Conservation (phyloP, 1,139 yeast genomes). For the Kluyveromyces marxianus region DNA sequence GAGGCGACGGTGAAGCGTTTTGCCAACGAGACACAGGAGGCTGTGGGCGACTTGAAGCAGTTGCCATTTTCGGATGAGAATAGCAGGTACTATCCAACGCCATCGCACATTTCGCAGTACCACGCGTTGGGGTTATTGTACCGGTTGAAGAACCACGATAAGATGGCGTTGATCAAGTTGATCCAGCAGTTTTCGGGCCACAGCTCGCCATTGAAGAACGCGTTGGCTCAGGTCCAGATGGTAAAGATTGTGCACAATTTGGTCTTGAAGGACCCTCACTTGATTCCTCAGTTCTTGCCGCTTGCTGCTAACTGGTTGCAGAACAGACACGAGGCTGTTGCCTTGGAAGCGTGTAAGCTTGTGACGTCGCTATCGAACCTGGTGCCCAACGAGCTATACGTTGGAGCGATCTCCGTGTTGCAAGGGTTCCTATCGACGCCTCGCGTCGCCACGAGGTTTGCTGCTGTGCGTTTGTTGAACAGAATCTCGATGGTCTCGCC, state of each 20-base stretch:
- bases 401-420: conserved; percentile 60
- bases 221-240: conserved; percentile 76
- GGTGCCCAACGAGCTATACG: conserved; percentile 56
- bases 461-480: conserved; percentile 86
- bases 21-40: conserved; percentile 89
- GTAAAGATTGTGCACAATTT: conserved; percentile 75
- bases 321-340: conserved; percentile 85
- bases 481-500: conserved; percentile 78
- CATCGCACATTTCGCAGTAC: conserved; percentile 83
- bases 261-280: conserved; percentile 33
- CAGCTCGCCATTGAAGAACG: conserved; percentile 57
- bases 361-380: conserved; percentile 52
- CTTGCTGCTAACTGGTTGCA: conserved; percentile 64
- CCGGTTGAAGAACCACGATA: conserved; percentile 82
- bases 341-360: conserved; percentile 86
- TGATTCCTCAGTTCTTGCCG: conserved; percentile 43
- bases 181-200: conserved; percentile 62
- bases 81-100: conserved; percentile 42
- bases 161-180: conserved; percentile 88
- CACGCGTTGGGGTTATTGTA: conserved; percentile 91
- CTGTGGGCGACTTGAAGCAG: conserved; percentile 58
- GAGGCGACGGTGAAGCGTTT: conserved; percentile 89
- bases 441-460: conserved; percentile 81
- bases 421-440: conserved; percentile 81
- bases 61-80: conserved; percentile 43